Evolutionary conservation across 768 basidiomycete genomes (phyloP).

Genomic region (Suillus discolor): DNA sequence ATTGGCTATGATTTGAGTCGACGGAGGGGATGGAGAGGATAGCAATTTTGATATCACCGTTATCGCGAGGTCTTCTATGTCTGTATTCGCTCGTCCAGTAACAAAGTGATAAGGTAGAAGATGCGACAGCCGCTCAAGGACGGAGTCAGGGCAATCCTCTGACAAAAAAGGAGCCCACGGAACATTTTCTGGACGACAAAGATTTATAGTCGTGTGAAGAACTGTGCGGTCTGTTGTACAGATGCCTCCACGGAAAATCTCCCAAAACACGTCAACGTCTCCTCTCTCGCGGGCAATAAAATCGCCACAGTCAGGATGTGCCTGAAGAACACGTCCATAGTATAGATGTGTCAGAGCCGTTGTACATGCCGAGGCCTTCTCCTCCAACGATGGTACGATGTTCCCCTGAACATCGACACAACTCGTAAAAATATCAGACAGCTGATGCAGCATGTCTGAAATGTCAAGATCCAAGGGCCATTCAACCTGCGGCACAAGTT

Average conservation of each 20-base stretch:
- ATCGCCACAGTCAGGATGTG: background rate
- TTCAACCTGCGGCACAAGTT: constrained; percentile 11
- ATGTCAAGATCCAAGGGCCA: constrained; percentile 12
- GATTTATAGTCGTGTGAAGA: background rate
- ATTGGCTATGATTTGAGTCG: too few species aligned
- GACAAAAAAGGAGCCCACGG: background rate
- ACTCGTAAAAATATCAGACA: background rate
- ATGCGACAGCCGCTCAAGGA: background rate
- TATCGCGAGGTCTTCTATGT: background rate
- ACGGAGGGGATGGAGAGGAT: too few species aligned
- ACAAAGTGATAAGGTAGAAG: background rate
- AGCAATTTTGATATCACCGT: too few species aligned
- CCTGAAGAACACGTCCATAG: background rate
- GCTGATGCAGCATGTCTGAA: background rate
- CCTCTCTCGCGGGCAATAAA: background rate
- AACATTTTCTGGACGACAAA: too few species aligned
- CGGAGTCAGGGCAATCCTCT: background rate
- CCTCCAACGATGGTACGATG: background rate
- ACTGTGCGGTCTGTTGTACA: background rate
- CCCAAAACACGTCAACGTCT: background rate
- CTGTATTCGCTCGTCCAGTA: background rate
- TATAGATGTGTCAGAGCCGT: background rate
- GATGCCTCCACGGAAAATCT: background rate
- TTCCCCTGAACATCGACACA: background rate
- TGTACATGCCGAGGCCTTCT: background rate